Evolutionary conservation across 2,329 filamentous ascomycete species (phyloP).

Genomic region (Geoglossum cookeanum): DNA sequence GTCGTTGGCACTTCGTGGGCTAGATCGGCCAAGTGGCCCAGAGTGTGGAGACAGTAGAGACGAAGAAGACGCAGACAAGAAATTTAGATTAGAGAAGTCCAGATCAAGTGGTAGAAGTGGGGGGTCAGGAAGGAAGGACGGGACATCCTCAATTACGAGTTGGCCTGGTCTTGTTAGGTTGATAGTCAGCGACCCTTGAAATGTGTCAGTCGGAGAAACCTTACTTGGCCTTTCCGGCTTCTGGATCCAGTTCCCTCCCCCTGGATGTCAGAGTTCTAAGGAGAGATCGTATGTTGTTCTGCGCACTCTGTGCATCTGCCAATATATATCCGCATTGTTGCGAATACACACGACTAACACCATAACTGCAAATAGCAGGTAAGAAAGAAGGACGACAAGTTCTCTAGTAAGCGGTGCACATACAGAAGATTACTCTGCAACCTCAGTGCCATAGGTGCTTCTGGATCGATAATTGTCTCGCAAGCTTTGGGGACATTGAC

Average conservation of each 20-base stretch:
- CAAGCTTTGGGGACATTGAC: constrained; percentile 80
- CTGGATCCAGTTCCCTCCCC: constrained; percentile 46
- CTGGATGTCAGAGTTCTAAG: constrained; percentile 37
- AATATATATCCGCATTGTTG: constrained; percentile 81
- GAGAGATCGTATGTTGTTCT: constrained; percentile 52
- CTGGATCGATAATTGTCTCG: constrained; percentile 67
- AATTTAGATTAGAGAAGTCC: constrained; percentile 27
- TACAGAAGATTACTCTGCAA: constrained; percentile 76
- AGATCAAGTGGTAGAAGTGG: constrained; percentile 40
- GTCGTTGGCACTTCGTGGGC: constrained; percentile 6
- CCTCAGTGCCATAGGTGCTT: constrained; percentile 72
- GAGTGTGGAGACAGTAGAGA: constrained; percentile 21
- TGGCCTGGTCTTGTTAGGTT: constrained; percentile 43
- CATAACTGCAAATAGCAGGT: constrained; percentile 32
- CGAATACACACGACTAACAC: constrained; percentile 65
- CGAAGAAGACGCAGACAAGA: constrained; percentile 18
- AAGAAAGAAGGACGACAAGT: background rate
- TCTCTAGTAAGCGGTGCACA: background rate
- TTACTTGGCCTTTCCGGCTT: constrained; percentile 55
- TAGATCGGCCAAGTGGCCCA: constrained; percentile 14
- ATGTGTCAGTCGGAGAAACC: constrained; percentile 10
- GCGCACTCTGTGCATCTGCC: constrained; percentile 55
- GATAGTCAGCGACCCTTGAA: background rate
- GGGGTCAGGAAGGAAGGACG: constrained; percentile 53
- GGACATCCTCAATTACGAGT: constrained; percentile 65